Conservation (phyloP, 192 early-diverging fungal genomes). For the Backusella macrospora region DNA sequence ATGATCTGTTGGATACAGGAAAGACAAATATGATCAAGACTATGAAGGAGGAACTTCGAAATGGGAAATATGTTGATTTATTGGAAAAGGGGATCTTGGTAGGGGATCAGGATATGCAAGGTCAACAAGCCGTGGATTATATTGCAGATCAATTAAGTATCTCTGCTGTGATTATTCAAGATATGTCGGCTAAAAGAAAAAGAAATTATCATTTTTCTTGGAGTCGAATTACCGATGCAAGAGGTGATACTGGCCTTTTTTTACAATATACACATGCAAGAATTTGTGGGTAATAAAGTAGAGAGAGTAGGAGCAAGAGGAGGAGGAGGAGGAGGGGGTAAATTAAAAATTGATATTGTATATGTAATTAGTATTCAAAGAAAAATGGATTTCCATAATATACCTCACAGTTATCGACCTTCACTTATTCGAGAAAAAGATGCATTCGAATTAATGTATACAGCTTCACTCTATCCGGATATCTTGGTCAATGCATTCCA, state of each 20-base stretch:
- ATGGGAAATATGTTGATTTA: slow-evolving; percentile 60
- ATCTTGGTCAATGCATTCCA: slow-evolving; percentile 57
- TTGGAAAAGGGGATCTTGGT: background rate
- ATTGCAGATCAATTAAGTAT: slow-evolving; percentile 84
- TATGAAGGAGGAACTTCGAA: slow-evolving; percentile 70
- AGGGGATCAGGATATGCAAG: background rate
- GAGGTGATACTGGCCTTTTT: slow-evolving; percentile 93
- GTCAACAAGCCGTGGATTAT: slow-evolving; percentile 54
- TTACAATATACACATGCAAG: slow-evolving; percentile 95
- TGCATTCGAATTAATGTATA: slow-evolving; percentile 66
- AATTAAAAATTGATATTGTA: slow-evolving; percentile 18
- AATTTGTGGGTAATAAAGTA: slow-evolving; percentile 77
- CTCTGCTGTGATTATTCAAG: slow-evolving; percentile 84
- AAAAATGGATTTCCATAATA: slow-evolving; percentile 44
- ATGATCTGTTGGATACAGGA: slow-evolving; percentile 82
- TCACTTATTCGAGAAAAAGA: slow-evolving; percentile 52
- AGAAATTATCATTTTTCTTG: slow-evolving; percentile 90
- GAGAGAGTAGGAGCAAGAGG: too few relatives aligned
- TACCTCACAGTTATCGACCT: background rate
- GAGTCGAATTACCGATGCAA: slow-evolving; percentile 83
- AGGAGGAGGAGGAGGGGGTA: too few relatives aligned
- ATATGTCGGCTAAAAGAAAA: slow-evolving; percentile 78
- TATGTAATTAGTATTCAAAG: slow-evolving; percentile 64
- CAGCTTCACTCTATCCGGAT: slow-evolving; percentile 80
- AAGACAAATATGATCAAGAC: slow-evolving; percentile 79